phyloP scores from a whole-genome alignment of 2,329 filamentous ascomycete genomes.

The Fusarium sp. region DNA sequence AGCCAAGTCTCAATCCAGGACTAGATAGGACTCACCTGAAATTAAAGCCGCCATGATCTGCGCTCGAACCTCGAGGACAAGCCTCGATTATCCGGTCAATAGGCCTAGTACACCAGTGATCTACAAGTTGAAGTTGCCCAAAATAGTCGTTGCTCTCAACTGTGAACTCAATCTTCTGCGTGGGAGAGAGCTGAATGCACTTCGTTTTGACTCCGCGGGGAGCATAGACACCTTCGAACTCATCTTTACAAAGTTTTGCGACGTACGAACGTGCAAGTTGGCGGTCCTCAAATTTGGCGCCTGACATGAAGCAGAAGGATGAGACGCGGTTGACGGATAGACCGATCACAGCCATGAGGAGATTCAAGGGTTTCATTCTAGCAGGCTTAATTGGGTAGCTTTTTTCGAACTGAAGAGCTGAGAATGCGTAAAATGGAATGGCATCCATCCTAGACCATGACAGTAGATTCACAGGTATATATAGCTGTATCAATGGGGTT shows the following conservation, averaged over 20 bases:
- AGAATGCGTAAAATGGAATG: too few species aligned
- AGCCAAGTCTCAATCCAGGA: background rate
- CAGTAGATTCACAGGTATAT: background rate
- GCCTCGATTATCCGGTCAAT: too few species aligned
- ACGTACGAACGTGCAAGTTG: background rate
- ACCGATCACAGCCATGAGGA: background rate
- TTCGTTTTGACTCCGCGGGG: background rate
- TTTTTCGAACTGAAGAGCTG: background rate
- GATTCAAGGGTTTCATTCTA: background rate
- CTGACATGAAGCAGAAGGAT: background rate
- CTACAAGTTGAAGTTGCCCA: rapidly evolving
- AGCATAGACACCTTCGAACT: background rate
- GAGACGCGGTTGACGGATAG: background rate
- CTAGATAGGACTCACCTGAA: background rate
- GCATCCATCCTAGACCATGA: background rate
- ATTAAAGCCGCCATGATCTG: background rate
- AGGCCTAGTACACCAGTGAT: too few species aligned
- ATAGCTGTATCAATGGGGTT: background rate
- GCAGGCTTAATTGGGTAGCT: background rate
- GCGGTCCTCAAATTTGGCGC: background rate
- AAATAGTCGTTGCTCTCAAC: too few species aligned
- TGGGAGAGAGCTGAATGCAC: background rate
- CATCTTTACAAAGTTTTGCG: background rate
- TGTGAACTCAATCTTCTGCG: background rate
- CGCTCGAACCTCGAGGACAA: too few species aligned